phyloP scores from a whole-genome alignment of 139 green algal species.

The Chlorella ohadii region DNA sequence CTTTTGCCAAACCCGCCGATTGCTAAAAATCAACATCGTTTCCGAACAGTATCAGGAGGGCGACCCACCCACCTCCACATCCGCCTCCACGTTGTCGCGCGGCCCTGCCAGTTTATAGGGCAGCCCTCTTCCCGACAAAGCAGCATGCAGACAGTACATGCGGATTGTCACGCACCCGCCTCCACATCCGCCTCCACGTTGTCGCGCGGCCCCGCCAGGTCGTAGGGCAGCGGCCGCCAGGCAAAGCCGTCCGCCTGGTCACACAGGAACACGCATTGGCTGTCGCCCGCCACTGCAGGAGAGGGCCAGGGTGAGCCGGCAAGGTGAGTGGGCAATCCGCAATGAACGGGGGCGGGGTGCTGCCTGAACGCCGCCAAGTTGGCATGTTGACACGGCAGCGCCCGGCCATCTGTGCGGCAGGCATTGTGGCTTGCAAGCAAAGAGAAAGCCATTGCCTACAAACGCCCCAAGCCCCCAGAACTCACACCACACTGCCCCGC shows the following conservation, averaged over 20 bases:
- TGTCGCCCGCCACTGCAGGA: conserved; percentile 31
- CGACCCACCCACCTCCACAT: background rate
- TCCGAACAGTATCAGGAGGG: no score
- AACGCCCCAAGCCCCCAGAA: no score
- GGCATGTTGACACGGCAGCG: no score
- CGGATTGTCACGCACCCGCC: background rate
- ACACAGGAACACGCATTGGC: background rate
- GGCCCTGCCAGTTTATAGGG: conserved; percentile 14
- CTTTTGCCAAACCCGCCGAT: no score
- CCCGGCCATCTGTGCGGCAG: no score
- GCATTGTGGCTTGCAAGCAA: background rate
- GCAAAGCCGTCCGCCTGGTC: conserved; percentile 27
- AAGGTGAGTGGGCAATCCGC: no score
- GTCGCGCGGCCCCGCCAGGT: background rate
- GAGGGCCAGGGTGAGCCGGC: background rate
- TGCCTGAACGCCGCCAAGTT: no score
- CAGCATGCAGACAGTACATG: background rate
- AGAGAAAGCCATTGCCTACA: no score
- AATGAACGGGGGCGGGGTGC: no score
- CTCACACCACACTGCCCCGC: background rate
- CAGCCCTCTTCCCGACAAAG: background rate
- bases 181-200: background rate
- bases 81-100: background rate
- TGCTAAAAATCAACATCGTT: no score
- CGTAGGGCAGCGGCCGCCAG: background rate